Evolutionary conservation across 768 basidiomycete genomes (phyloP), one percentile per base, ranked within the genome.

Genomic region (Auriculariales sp.): DNA sequence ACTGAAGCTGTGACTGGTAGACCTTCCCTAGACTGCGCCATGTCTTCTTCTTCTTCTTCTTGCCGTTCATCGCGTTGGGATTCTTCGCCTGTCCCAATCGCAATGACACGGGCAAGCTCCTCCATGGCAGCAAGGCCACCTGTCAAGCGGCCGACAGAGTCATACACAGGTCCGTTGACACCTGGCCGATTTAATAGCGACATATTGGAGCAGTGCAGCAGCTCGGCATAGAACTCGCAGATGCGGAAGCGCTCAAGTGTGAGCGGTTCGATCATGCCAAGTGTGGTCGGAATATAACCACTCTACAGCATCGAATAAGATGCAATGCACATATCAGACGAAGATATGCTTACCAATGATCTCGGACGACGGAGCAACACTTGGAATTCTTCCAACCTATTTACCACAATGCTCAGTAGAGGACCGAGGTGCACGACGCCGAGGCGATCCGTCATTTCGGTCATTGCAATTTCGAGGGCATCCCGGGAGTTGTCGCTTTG

Each of bases 201-300:
- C 94, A 99, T 98, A 59, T 95, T 98, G 15, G 95, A 98, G 62
- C 92, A 95, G 60, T 99, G 95, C 24, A 98, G 68, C 4, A 99
- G 78, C 61, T 99, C 95, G 17, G 94, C 95, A 58, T 94, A 92
- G 11, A 99, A 72, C 64, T 99, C 95, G 66, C 91, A 88, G 57
- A 98, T 91, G 9, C 94, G 80, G 64, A 90, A 95, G 14, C 95
- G 82, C 62, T 98, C 95, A 51, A 93, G 78, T 1, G 95, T 97
- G 25, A 99, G 77, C 0, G 93, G 91, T 1, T 71, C 70, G 48
- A 86, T 74, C 4, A 67, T 62, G 4, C 85, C 85, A n/a, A 87
- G 72, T 0, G 85, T 88, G 0, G 87, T 88, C 28, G 71, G 68
- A 25, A 88, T 68, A 3, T 78, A 75, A 0, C 77, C 81, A 58